Evolutionary conservation across 371 early-diverging fungal genomes (phyloP).

Genomic region (Phascolomyces articulosus): DNA sequence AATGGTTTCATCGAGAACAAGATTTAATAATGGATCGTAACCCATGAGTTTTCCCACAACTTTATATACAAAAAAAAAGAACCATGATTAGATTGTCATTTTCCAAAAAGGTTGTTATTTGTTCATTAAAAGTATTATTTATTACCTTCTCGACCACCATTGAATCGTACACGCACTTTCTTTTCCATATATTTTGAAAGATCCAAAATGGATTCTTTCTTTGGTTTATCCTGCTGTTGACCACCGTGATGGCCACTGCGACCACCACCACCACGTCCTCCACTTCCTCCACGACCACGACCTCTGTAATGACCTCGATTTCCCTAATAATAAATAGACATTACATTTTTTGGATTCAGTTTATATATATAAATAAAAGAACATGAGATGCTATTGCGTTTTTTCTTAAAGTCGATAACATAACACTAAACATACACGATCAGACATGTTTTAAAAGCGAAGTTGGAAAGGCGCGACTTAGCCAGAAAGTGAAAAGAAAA

Average conservation of each 20-base stretch:
- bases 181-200: constrained; percentile 92
- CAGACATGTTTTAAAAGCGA: too few relatives aligned
- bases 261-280: constrained; percentile 25
- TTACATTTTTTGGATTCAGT: not conserved
- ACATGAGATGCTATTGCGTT: too few relatives aligned
- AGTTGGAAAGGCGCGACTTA: too few relatives aligned
- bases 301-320: constrained; percentile 2
- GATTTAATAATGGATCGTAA: constrained; percentile 89
- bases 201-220: constrained; percentile 91
- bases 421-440: too few relatives aligned
- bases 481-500: too few relatives aligned
- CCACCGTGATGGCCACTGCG: constrained; percentile 49
- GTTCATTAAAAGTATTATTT: too few relatives aligned
- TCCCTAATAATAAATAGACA: not conserved
- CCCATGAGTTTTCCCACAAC: constrained; percentile 93
- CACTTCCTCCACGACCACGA: not conserved
- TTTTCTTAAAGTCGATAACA: too few relatives aligned
- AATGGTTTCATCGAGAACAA: constrained; percentile 91
- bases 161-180: constrained; percentile 89
- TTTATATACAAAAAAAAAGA: constrained; percentile 34
- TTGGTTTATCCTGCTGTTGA: constrained; percentile 64
- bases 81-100: too few relatives aligned
- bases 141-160: constrained; percentile 93
- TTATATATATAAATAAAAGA: too few relatives aligned
- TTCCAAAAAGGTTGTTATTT: too few relatives aligned